Conservation (phyloP, 306 rosid genomes). For the Quercus alba region DNA sequence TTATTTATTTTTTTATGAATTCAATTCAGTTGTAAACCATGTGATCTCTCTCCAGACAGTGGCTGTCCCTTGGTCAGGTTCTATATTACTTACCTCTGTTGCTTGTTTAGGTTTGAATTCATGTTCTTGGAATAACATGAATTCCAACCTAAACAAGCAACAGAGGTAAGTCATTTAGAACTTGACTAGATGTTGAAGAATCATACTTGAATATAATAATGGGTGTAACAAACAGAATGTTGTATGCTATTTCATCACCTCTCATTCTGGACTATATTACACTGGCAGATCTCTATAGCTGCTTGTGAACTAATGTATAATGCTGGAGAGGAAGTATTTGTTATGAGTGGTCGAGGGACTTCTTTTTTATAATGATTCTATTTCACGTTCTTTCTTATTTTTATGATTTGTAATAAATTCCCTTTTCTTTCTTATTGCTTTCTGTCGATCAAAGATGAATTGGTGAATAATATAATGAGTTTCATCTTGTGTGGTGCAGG, state of each 20-base stretch:
- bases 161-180: not conserved
- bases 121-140: not conserved
- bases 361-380: conserved; percentile 15
- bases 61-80: not conserved
- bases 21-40: not conserved
- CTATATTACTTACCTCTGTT: not conserved
- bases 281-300: too few species aligned
- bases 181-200: not conserved
- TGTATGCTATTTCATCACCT: too few species aligned
- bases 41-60: not conserved
- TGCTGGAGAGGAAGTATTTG: conserved; percentile 79
- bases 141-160: not conserved
- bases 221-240: too few species aligned
- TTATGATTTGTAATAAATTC: too few species aligned
- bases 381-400: not conserved
- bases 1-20: too few species aligned
- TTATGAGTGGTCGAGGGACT: not conserved
- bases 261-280: too few species aligned
- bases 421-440: not conserved
- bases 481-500: conserved; percentile 53
- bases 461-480: conserved; percentile 14
- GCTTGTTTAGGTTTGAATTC: not conserved
- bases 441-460: conserved; percentile 11
- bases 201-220: not conserved
- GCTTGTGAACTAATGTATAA: too few species aligned